phyloP scores from a whole-genome alignment of 2,329 filamentous ascomycete genomes.

The Fonsecaea multimorphosa region DNA sequence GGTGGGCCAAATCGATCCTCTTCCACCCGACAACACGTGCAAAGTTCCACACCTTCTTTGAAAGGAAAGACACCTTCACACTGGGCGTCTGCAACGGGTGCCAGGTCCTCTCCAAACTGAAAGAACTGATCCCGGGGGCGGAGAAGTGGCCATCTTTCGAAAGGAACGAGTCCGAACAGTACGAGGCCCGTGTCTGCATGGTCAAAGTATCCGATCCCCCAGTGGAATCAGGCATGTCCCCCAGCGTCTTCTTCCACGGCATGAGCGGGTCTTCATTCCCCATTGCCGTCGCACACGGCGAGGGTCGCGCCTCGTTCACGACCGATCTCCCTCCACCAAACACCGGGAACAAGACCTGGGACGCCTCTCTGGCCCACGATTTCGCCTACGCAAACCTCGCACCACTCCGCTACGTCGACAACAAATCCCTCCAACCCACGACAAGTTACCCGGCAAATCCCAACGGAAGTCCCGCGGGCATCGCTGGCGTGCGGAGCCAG shows the following conservation, averaged over 20 bases:
- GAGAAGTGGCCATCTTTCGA: slow-evolving; percentile 84
- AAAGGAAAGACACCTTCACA: slow-evolving; percentile 84
- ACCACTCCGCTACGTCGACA: slow-evolving; percentile 84
- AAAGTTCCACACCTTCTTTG: slow-evolving; percentile 86
- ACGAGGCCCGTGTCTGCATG: slow-evolving; percentile 88
- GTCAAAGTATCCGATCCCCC: slow-evolving; percentile 73
- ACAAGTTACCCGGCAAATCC: slow-evolving; percentile 88
- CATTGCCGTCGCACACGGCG: slow-evolving; percentile 87
- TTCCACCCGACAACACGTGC: slow-evolving; percentile 76
- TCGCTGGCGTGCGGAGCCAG: slow-evolving; percentile 77
- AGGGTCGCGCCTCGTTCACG: slow-evolving; percentile 78
- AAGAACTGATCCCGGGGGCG: slow-evolving; percentile 84
- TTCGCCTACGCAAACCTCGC: slow-evolving; percentile 73
- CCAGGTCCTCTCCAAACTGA: slow-evolving; percentile 86
- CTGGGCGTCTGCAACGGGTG: slow-evolving; percentile 97
- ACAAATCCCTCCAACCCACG: slow-evolving; percentile 71
- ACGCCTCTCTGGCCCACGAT: slow-evolving; percentile 45
- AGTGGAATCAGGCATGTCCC: slow-evolving; percentile 48
- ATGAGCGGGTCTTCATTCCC: slow-evolving; percentile 84
- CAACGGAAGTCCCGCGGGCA: slow-evolving; percentile 81
- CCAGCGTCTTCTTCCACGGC: slow-evolving; percentile 86
- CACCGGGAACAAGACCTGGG: slow-evolving; percentile 46
- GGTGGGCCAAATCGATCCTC: slow-evolving; percentile 93
- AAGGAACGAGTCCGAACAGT: slow-evolving; percentile 83
- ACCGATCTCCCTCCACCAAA: slow-evolving; percentile 29